phyloP scores from a whole-genome alignment of 495 filamentous ascomycete genomes.

The Aspergillus sclerotioniger region DNA sequence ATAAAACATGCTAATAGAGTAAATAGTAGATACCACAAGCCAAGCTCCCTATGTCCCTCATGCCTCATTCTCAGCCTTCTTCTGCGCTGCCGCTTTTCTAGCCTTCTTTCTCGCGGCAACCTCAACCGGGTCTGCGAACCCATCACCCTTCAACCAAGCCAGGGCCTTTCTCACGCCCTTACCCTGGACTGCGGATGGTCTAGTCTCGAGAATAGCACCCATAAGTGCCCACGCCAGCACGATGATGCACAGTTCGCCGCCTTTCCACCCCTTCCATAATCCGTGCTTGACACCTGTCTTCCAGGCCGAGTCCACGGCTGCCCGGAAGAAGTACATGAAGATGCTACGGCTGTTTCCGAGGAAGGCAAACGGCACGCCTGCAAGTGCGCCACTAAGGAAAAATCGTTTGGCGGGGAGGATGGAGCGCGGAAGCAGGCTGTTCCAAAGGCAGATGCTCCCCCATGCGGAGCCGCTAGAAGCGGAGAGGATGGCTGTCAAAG shows the following conservation, averaged over 20 bases:
- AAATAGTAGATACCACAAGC: background rate
- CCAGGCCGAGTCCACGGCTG: constrained; percentile 78
- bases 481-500: constrained; percentile 70
- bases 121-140: constrained; percentile 50
- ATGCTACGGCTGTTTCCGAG: constrained; percentile 61
- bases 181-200: constrained; percentile 65
- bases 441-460: constrained; percentile 85
- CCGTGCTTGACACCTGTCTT: constrained; percentile 85
- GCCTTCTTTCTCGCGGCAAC: constrained; percentile 30
- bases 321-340: constrained; percentile 68
- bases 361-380: constrained; percentile 74
- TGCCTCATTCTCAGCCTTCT: constrained; percentile 18
- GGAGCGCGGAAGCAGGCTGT: constrained; percentile 68
- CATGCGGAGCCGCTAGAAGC: constrained; percentile 77
- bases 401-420: constrained; percentile 79
- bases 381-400: constrained; percentile 82
- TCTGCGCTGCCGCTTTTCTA: constrained; percentile 24
- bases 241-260: constrained; percentile 82
- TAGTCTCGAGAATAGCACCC: constrained; percentile 72
- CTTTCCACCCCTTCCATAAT: constrained; percentile 75
- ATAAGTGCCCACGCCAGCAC: constrained; percentile 72
- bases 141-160: constrained; percentile 71
- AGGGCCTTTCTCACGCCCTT: constrained; percentile 68
- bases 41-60: background rate
- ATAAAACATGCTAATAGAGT: background rate